A percentile compares a stretch with the other conserved stretches of the same genome.
phyloP scores from a whole-genome alignment of 192 early-diverging fungal species.

The Rhizoclosmatium sp. region DNA sequence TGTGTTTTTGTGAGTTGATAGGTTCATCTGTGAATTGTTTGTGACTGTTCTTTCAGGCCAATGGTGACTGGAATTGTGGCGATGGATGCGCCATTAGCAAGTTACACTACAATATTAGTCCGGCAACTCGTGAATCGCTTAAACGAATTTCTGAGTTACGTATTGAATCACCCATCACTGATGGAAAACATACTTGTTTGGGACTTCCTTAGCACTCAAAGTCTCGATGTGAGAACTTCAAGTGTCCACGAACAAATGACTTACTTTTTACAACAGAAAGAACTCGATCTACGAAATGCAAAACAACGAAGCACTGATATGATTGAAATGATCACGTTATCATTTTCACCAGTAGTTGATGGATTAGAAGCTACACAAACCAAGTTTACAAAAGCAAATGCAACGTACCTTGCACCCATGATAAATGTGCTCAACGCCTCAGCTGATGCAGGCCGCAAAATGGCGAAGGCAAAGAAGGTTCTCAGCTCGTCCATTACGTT shows the following conservation, averaged over 20 bases:
- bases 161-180: constrained; percentile 40
- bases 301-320: constrained; percentile 33
- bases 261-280: constrained; percentile 12
- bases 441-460: not conserved
- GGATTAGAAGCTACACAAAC: not conserved
- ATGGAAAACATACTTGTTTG: constrained; percentile 32
- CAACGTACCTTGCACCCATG: not conserved
- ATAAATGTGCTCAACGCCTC: not conserved
- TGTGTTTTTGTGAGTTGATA: constrained; percentile 35
- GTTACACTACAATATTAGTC: not conserved
- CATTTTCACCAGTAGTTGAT: constrained; percentile 30
- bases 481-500: not conserved
- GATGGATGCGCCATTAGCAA: not conserved
- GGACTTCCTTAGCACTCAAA: constrained; percentile 38
- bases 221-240: constrained; percentile 35
- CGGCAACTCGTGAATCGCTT: constrained; percentile 36
- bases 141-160: constrained; percentile 40
- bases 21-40: constrained; percentile 2
- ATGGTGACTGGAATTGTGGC: constrained; percentile 23
- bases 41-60: constrained; percentile 4
- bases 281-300: constrained; percentile 12
- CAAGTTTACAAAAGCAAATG: not conserved
- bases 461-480: not conserved
- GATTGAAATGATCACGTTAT: constrained; percentile 10
- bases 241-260: not conserved